Percentiles rank a stretch among this genome's conserved stretches.
Evolutionary conservation across 441 rosid genomes (phyloP).

Genomic region (Adansonia gregorii): DNA sequence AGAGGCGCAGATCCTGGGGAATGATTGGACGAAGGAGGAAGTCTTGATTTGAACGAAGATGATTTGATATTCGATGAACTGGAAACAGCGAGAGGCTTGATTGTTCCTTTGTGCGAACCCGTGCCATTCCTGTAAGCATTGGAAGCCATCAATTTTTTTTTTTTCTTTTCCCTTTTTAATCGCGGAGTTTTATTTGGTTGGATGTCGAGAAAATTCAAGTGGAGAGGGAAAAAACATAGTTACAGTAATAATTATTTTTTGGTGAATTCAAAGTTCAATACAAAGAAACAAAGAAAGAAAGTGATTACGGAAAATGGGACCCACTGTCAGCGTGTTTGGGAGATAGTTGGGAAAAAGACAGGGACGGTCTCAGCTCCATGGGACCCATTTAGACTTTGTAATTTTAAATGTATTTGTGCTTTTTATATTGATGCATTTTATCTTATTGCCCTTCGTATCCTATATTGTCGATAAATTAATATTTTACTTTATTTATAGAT

Average conservation of each 20-base stretch:
- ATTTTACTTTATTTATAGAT: no score
- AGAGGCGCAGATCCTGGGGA: slow-evolving; percentile 44
- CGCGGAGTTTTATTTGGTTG: neutral
- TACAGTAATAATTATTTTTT: neutral
- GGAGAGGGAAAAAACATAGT: neutral
- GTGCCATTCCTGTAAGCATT: slow-evolving; percentile 56
- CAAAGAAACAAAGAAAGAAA: slow-evolving; percentile 23
- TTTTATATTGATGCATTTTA: no score
- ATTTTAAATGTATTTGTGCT: no score
- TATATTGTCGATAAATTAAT: no score
- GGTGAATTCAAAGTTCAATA: slow-evolving; percentile 37
- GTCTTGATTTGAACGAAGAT: slow-evolving; percentile 73
- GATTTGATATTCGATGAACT: slow-evolving; percentile 53
- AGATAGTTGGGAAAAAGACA: slow-evolving; percentile 34
- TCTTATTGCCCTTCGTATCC: no score
- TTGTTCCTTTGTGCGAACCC: slow-evolving; percentile 47
- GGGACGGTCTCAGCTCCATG: slow-evolving; percentile 31
- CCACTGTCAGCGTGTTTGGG: slow-evolving; percentile 23
- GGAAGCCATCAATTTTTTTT: slow-evolving; percentile 55
- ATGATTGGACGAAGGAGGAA: slow-evolving; percentile 43
- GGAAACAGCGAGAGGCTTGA: slow-evolving; percentile 42
- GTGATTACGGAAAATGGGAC: slow-evolving; percentile 33
- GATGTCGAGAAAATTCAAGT: slow-evolving; percentile 15
- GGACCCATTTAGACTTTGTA: slow-evolving; percentile 12
- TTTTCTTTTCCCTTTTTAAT: neutral